These are phyloP conservation scores for Cryptosporidium tyzzeri DNA, from an alignment of 169 alveolate genomes.

Conservation along the genomic window DNA sequence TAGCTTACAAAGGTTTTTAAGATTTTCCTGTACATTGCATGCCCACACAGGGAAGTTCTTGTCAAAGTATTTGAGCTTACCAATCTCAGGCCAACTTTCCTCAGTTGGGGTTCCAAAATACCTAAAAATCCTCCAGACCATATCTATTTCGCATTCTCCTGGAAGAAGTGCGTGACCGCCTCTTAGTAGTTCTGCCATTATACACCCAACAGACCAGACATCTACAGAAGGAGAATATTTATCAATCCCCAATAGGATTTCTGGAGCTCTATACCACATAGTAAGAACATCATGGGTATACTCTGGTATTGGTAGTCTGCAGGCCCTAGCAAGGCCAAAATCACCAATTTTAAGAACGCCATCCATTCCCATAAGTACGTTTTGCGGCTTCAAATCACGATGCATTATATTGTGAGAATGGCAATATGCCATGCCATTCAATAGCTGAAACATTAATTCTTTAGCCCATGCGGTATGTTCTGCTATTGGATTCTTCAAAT, in stretches of 20 bases:
- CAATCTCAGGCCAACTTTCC: slow-evolving; percentile 85
- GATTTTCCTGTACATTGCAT: slow-evolving; percentile 45
- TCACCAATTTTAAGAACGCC: slow-evolving; percentile 88
- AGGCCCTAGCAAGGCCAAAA: slow-evolving; percentile 90
- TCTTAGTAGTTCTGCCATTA: slow-evolving; percentile 88
- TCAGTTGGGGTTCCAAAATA: slow-evolving; percentile 90
- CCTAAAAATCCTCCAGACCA: slow-evolving; percentile 88
- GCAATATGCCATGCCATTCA: slow-evolving; percentile 84
- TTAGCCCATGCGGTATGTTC: slow-evolving; percentile 72
- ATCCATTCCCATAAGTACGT: slow-evolving; percentile 84
- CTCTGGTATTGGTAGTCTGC: slow-evolving; percentile 88
- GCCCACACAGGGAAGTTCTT: slow-evolving; percentile 72
- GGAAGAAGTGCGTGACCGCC: slow-evolving; percentile 85
- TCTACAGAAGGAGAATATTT: slow-evolving; percentile 90
- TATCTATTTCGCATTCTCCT: slow-evolving; percentile 89
- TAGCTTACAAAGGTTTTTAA: slow-evolving; percentile 56
- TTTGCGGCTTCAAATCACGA: slow-evolving; percentile 91
- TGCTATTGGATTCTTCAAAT: slow-evolving; percentile 69
- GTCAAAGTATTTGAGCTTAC: slow-evolving; percentile 56
- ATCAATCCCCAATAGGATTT: slow-evolving; percentile 87
- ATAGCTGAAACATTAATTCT: slow-evolving; percentile 82
- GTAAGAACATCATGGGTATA: slow-evolving; percentile 91
- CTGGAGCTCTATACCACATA: slow-evolving; percentile 92
- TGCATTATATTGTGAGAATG: slow-evolving; percentile 88
- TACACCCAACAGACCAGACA: slow-evolving; percentile 91